Base-by-base conservation (phyloP, 2,329 filamentous ascomycete species). In the Daldinia sp. region DNA sequence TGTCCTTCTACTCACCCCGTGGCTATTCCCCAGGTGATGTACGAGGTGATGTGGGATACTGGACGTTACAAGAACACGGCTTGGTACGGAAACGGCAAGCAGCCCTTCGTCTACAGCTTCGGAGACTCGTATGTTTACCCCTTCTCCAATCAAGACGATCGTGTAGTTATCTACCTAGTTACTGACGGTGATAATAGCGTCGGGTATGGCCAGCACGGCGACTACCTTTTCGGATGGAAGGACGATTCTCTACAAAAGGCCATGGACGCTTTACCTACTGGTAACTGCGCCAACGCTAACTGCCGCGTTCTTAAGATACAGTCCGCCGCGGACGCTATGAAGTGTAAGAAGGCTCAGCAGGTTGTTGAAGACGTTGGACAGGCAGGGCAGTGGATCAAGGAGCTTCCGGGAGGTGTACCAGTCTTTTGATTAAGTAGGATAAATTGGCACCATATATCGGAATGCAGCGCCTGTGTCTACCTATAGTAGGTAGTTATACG, bases 211-310 rank as follows among this genome's bases (percentile, higher is more conserved):
- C 75, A 75, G 57, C 80, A 82, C 59, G 80, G 78, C 18, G 81
- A 82, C 48, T 82, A 82, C 67, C 64, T 82, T 9, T 82, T 82
- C 63, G 79, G 80, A 46, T 81, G 80, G 80, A 78, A 81, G 71
- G 79, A 74, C 61, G 78, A 82, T 60, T 70, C 79, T n/a, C 74
- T 82, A 44, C 81, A 82, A 69, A 77, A 67, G 62, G 78, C 78
- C 44, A 79, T 79, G 78, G 78, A 79, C 48, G 68, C 68, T 37
- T 26, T 69, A 9, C 64, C 64, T 15, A 23, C 15, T n/a, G 67
- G 67, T 0, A 54, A 20, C 1, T 69, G 67, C 53, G 67, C 67
- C 53, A 69, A 69, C 12, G 67, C 67, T 10, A 69, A 69, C 64
- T 69, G 67, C 57, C 30, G 18, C n/a, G 67, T 67, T 44, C 67